Conservation (phyloP, 1,139 yeast genomes). For the Hyphopichia wangnamkhiaoensis region DNA sequence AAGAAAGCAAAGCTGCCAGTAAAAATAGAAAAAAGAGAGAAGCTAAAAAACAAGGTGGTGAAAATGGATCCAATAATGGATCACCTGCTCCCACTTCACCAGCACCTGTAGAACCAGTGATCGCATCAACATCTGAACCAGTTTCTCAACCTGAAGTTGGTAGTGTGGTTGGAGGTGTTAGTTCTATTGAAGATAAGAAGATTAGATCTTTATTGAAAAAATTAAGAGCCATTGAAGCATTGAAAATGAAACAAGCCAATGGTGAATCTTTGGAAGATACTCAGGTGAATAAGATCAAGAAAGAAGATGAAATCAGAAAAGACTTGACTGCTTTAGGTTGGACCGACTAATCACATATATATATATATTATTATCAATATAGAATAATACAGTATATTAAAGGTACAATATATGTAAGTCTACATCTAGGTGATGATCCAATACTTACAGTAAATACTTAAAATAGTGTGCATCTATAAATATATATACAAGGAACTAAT, state of each 20-base stretch:
- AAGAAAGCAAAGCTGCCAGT: constrained; percentile 63
- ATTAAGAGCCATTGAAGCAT: constrained; percentile 87
- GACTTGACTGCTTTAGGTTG: constrained; percentile 79
- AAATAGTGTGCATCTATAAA: too few relatives aligned
- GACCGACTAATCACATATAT: constrained; percentile 31
- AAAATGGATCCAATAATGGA: constrained; percentile 13
- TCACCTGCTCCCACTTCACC: constrained; percentile 15
- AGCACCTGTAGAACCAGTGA: constrained; percentile 11
- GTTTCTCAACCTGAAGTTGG: constrained; percentile 17
- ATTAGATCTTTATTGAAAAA: constrained; percentile 88
- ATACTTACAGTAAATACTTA: too few relatives aligned
- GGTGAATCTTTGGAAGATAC: constrained; percentile 92
- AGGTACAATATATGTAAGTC: not conserved
- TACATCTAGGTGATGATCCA: not conserved
- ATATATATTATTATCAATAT: not conserved
- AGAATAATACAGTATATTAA: not conserved
- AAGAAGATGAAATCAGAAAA: constrained; percentile 75
- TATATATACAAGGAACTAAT: too few relatives aligned
- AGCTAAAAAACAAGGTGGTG: constrained; percentile 45
- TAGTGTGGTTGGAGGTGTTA: constrained; percentile 59
- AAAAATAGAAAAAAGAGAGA: constrained; percentile 82
- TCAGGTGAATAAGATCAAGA: constrained; percentile 83
- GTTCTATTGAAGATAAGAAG: constrained; percentile 84
- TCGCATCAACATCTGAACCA: constrained; percentile 17
- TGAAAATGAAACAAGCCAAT: constrained; percentile 79